Evolutionary conservation across 371 early-diverging fungal genomes (phyloP), one percentile per base, ranked within the genome.

Genomic region (Syncephalastrum monosporum): DNA sequence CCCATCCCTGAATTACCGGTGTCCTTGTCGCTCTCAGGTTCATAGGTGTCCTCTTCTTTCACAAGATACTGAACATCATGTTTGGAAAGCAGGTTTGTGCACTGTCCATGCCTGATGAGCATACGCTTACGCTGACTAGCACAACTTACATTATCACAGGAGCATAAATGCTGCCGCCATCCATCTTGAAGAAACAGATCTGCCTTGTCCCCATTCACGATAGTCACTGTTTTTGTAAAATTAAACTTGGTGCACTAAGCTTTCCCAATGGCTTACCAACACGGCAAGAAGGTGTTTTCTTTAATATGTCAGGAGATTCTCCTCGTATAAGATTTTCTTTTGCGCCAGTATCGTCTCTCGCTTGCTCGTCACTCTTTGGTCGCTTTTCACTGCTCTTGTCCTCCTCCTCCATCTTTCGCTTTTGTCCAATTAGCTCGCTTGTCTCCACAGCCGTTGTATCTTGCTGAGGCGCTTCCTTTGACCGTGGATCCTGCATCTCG

Each of bases 11-110:
- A 44, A 8, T 33, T 53, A 63, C 74, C 74, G 14, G 63, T 68
- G 56, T 81, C 81, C 44, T 77, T 79, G 29, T 79, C 77, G 21
- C 76, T 64, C 45, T 79, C 80, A n/a, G 74, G 72, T 46, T 79
- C 72, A 60, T 68, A 59, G 8, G 79, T 68, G 45, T 60, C 54
- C 63, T 73, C 72, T 69, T 77, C 80, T 50, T 64, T 54, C 8
- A 73, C 5, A 50, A 77, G 29, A 50, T 45, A 72, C 4, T 65
- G 61, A 13, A 75, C 57, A 4, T 60, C 41, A 29, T 71, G 44
- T 4, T 56, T 49, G 33, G 48, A 58, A 16, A 65, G 72, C 21
- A 50, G 47, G 21, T 68, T 21, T 15, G 33, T 15, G 52, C 75
- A 67, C 73, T 74, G 23, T 6, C 27, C 29, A 29, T 29, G 7